These are phyloP conservation scores for Stagonosporopsis rhizophila DNA, from an alignment of 2,329 filamentous ascomycete species.

Conservation along the genomic window DNA sequence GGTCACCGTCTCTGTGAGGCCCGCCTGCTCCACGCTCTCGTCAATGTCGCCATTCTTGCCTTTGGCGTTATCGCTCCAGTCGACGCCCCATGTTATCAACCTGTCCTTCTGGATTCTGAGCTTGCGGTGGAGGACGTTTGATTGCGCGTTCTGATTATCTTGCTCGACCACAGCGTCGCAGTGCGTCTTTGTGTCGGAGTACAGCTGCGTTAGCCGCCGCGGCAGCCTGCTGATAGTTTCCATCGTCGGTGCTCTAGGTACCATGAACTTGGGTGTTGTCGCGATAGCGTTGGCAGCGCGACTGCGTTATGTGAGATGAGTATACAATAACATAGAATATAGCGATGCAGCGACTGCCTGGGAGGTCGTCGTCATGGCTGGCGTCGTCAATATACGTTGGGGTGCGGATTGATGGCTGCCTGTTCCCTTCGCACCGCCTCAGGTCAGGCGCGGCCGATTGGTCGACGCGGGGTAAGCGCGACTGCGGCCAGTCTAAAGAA, in stretches of 20 bases:
- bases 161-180: conserved; percentile 73
- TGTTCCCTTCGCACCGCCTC: conserved; percentile 16
- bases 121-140: conserved; percentile 75
- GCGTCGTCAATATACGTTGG: conserved; percentile 18
- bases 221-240: conserved; percentile 47
- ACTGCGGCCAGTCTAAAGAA: conserved; percentile 13
- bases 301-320: conserved; percentile 22
- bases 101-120: conserved; percentile 82
- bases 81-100: conserved; percentile 78
- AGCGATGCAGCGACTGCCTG: conserved; percentile 43
- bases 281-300: conserved; percentile 17
- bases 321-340: conserved; percentile 28
- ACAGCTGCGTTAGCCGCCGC: conserved; percentile 64
- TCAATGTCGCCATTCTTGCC: conserved; percentile 72
- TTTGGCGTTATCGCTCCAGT: conserved; percentile 75
- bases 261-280: conserved; percentile 9
- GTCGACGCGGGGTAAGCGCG: conserved; percentile 9
- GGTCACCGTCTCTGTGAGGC: conserved; percentile 76
- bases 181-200: conserved; percentile 81
- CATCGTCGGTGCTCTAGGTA: conserved; percentile 30
- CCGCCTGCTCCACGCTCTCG: conserved; percentile 70
- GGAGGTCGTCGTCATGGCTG: conserved; percentile 22
- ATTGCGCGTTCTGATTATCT: conserved; percentile 63
- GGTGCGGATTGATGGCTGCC: conserved; percentile 17
- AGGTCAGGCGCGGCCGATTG: conserved; percentile 8